Percentiles rank a stretch among this genome's conserved stretches.
Conservation (phyloP, 495 filamentous ascomycete genomes). For the Penicillium silybi region DNA sequence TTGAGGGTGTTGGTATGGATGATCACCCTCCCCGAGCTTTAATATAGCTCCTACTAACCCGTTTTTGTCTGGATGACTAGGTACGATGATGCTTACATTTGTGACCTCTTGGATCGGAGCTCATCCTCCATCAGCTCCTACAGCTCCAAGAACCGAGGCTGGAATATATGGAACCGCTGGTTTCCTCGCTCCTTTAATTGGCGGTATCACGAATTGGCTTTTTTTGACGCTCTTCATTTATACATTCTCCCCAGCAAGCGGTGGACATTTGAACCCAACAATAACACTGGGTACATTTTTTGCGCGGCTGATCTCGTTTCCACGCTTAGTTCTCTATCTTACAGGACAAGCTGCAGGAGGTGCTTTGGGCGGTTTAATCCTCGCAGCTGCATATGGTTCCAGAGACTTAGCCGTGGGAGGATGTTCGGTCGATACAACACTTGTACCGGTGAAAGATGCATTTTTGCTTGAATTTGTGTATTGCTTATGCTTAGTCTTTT, state of each 20-base stretch:
- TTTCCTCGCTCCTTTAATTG: conserved; percentile 10
- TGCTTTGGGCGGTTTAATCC: conserved; percentile 28
- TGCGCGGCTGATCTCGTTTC: conserved; percentile 34
- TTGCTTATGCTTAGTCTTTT: conserved; percentile 32
- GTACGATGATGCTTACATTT: no score
- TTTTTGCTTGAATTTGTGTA: conserved; percentile 29
- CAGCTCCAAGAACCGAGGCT: no score
- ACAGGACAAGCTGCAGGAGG: conserved; percentile 30
- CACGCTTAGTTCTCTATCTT: conserved; percentile 36
- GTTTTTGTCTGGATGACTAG: no score
- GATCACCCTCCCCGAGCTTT: no score
- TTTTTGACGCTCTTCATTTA: conserved; percentile 43
- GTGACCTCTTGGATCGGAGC: no score
- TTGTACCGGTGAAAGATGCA: not conserved
- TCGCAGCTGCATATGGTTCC: not conserved
- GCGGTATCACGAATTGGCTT: conserved; percentile 33
- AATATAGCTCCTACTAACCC: no score
- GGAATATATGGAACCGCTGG: no score
- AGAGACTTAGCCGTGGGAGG: not conserved
- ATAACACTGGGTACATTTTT: conserved; percentile 43
- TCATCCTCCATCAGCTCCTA: no score
- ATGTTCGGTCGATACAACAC: not conserved
- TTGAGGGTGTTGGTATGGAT: conserved; percentile 19
- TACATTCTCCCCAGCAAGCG: conserved; percentile 33
- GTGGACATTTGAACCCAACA: conserved; percentile 43